Evolutionary conservation across 2,329 filamentous ascomycete species (phyloP).

Genomic region (Ophiocordyceps camponoti-floridani): DNA sequence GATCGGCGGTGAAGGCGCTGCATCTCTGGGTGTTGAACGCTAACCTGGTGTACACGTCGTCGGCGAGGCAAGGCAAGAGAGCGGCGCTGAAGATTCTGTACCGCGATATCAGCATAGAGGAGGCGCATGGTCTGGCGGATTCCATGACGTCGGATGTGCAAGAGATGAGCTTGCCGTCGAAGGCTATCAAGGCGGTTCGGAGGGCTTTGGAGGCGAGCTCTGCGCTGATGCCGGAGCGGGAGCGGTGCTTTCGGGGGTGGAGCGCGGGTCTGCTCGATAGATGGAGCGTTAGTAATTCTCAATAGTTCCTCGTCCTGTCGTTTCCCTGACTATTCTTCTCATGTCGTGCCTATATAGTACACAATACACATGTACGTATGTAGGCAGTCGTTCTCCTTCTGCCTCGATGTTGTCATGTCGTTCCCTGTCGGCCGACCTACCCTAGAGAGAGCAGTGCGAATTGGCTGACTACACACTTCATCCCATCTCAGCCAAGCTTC

Average conservation of each 20-base stretch:
- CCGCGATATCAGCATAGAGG: constrained; percentile 19
- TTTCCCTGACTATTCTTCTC: too few species aligned
- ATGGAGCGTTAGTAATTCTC: constrained; percentile 7
- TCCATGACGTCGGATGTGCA: constrained; percentile 37
- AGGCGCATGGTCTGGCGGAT: constrained; percentile 30
- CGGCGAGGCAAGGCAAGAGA: constrained; percentile 9
- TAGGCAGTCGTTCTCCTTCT: too few species aligned
- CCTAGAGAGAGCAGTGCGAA: too few species aligned
- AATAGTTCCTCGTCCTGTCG: too few species aligned
- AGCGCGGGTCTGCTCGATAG: constrained; percentile 42
- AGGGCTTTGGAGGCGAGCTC: constrained; percentile 28
- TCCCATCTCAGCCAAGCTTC: too few species aligned
- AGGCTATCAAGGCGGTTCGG: constrained; percentile 27
- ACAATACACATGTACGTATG: too few species aligned
- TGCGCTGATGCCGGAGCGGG: constrained; percentile 31
- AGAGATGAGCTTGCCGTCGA: constrained; percentile 34
- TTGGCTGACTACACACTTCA: too few species aligned
- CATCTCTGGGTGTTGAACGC: constrained; percentile 38
- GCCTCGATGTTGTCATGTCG: too few species aligned
- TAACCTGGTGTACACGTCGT: constrained; percentile 33
- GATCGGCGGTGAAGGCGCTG: constrained; percentile 11
- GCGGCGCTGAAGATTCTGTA: constrained; percentile 37
- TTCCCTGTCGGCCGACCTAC: too few species aligned
- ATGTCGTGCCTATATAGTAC: too few species aligned
- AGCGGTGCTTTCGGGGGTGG: constrained; percentile 47